Evolutionary conservation across 805 yeast species (phyloP).

Genomic region (Nakazawaea ishiwadae): DNA sequence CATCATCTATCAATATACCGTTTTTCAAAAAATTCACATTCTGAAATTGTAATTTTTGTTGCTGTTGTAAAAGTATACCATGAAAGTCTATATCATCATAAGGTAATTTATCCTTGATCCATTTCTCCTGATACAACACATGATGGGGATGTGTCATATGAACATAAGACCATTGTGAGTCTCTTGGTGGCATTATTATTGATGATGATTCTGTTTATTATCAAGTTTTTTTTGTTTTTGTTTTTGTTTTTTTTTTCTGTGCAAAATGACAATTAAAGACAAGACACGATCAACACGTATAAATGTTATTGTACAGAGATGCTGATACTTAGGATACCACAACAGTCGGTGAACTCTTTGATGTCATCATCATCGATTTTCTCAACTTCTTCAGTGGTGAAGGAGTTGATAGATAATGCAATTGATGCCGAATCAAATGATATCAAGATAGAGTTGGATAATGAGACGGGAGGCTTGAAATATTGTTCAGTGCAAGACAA

Average conservation of each 20-base stretch:
- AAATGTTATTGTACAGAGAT: neutral
- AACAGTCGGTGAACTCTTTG: slow-evolving; percentile 18
- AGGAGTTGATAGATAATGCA: slow-evolving; percentile 37
- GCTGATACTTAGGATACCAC: slow-evolving; percentile 20
- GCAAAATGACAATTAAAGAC: neutral
- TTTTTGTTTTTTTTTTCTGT: neutral
- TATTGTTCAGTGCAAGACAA: slow-evolving; percentile 31
- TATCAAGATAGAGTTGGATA: slow-evolving; percentile 33
- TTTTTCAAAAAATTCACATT: slow-evolving; percentile 10
- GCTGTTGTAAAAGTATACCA: slow-evolving; percentile 9
- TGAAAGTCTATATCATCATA: slow-evolving; percentile 26
- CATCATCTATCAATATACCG: slow-evolving; percentile 8
- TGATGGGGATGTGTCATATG: slow-evolving; percentile 27
- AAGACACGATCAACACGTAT: neutral
- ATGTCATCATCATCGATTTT: slow-evolving; percentile 27
- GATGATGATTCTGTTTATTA: neutral
- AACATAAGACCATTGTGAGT: slow-evolving; percentile 22
- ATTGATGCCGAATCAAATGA: slow-evolving; percentile 31
- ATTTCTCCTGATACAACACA: slow-evolving; percentile 26
- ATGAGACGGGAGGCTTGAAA: slow-evolving; percentile 30
- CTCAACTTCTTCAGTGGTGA: slow-evolving; percentile 31
- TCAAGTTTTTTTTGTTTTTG: neutral
- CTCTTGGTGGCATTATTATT: slow-evolving; percentile 16
- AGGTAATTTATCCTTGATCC: slow-evolving; percentile 25
- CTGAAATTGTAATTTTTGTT: slow-evolving; percentile 10